Conservation (phyloP, 2,329 filamentous ascomycete genomes). For the Colletotrichum endophyticum region DNA sequence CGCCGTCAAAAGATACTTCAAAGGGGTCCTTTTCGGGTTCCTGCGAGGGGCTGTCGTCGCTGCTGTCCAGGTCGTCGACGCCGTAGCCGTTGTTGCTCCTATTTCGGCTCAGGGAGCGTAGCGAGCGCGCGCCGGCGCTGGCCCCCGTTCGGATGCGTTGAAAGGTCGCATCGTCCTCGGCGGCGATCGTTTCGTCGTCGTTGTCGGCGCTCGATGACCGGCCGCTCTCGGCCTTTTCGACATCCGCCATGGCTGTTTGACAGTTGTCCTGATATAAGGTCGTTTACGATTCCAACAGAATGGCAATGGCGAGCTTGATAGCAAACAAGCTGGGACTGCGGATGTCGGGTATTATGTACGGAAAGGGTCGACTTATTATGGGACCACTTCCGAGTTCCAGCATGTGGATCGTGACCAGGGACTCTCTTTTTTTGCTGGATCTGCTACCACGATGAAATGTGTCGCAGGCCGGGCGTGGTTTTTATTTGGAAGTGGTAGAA, state of each 20-base stretch:
- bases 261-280: neutral
- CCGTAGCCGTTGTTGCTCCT: constrained; percentile 52
- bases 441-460: neutral
- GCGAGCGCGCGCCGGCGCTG: neutral
- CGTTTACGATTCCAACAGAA: neutral
- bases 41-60: constrained; percentile 5
- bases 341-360: constrained; percentile 11
- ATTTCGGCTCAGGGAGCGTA: constrained; percentile 29
- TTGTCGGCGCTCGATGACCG: neutral
- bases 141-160: constrained; percentile 28
- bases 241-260: neutral
- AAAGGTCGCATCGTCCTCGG: constrained; percentile 19
- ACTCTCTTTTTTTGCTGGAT: neutral
- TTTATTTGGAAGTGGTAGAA: neutral
- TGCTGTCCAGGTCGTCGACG: constrained; percentile 34
- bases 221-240: constrained; percentile 19
- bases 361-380: neutral
- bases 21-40: constrained; percentile 48
- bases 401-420: neutral
- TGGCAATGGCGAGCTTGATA: neutral
- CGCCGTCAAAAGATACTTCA: constrained; percentile 77
- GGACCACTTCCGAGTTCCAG: constrained; percentile 16
- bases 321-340: neutral
- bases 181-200: neutral
- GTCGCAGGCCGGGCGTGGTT: neutral